Base-by-base conservation (phyloP, 495 filamentous ascomycete genomes). In the Lindgomyces ingoldianus region DNA sequence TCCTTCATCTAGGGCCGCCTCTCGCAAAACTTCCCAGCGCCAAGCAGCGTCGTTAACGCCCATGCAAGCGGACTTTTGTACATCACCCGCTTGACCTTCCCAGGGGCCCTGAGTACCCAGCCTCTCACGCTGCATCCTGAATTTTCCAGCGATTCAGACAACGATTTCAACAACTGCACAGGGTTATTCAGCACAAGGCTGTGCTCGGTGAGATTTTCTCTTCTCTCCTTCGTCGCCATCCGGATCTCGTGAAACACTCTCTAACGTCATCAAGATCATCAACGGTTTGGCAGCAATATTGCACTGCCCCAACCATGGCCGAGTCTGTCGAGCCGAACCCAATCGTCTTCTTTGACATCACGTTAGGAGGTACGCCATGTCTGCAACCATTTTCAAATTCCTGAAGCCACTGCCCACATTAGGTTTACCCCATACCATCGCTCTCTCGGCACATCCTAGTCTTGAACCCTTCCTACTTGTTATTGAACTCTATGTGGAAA, bases 291-390 rank as follows among this genome's bases (percentile, higher is more conserved):
- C 44, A 33, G 60, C 49, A 2, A 54, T 48, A 24, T 42, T 67
- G 60, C 68, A 71, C 64, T 56, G 68, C 64, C 68, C 57, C 64
- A 71, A 39, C 51, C 55, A 70, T 69, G 39, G 62, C 63, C 53
- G 47, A 68, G 6, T 8, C 56, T 25, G 51, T 55, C 26, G 61
- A 69, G 46, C 47, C 57, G 22, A 88, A 89, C 66, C 86, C 86
- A 16, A 73, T 88, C 48, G 91, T 96, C 50, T 98, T 98, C 76
- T 96, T 98, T 73, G 94, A 98, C 77, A 84, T 98, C 53, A 86
- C 91, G 4, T 80, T 98, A 29, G 91, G 90, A 76, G 92, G 93
- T 95, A 81, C 75, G 83, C 77, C 56, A n/a, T 18, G 14, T 45
- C 27, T 57, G 51, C 57, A 53, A 9, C 33, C 24, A 27, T 53